A percentile compares a stretch with the other conserved stretches of the same genome.
Evolutionary conservation across 352 stramenopile genomes (phyloP).

Genomic region (Thalassiosira allenii): DNA sequence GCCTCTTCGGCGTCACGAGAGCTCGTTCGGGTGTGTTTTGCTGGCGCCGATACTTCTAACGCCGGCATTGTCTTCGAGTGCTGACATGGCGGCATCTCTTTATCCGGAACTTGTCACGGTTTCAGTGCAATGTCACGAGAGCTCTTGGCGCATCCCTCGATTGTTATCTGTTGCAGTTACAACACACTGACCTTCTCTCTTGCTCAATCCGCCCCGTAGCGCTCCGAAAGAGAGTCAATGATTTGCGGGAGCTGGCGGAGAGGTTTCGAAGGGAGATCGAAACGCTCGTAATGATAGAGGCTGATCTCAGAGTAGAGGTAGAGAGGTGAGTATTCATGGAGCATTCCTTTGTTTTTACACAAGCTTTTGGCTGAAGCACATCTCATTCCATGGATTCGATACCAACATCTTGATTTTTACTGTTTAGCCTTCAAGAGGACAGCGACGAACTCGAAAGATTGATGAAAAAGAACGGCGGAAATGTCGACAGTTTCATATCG

Average conservation of each 20-base stretch:
- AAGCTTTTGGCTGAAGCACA: neutral
- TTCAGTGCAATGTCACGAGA: too few species aligned
- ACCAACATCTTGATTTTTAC: neutral
- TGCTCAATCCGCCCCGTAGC: too few species aligned
- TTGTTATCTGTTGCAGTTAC: too few species aligned
- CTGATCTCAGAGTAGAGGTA: neutral
- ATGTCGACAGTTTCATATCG: conserved; percentile 56
- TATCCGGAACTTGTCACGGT: too few species aligned
- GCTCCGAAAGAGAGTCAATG: neutral
- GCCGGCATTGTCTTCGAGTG: too few species aligned
- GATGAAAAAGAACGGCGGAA: conserved; percentile 2
- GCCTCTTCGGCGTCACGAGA: too few species aligned
- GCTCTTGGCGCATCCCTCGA: too few species aligned
- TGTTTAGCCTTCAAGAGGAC: neutral
- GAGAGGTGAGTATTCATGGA: neutral
- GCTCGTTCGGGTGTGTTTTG: too few species aligned
- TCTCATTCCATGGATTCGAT: neutral
- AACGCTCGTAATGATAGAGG: neutral
- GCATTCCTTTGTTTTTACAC: too few species aligned
- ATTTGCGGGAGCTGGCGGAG: neutral
- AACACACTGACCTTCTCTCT: too few species aligned
- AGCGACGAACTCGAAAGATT: neutral
- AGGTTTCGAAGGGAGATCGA: neutral
- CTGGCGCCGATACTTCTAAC: too few species aligned
- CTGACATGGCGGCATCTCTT: too few species aligned